Conservation (phyloP, 257 asterid genomes). For the Ophiorrhiza pumila region DNA sequence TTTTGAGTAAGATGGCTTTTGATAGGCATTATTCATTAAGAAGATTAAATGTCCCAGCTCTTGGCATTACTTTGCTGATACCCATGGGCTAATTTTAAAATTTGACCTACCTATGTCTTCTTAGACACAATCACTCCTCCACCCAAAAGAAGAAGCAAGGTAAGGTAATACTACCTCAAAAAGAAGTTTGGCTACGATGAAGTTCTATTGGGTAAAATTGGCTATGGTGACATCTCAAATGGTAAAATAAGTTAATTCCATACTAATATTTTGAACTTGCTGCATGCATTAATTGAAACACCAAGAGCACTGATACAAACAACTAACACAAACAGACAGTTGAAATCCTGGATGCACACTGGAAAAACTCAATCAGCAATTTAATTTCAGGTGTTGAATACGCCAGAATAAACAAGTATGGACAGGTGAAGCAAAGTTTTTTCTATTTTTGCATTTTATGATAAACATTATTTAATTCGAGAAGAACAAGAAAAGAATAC, state of each 20-base stretch:
- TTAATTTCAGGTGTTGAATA: not conserved
- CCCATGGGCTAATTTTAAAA: not conserved
- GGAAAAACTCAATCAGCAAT: not conserved
- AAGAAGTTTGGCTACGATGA: not conserved
- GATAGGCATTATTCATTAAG: not conserved
- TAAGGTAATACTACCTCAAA: not conserved
- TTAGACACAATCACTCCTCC: not conserved
- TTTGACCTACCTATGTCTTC: not conserved
- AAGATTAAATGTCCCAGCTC: not conserved
- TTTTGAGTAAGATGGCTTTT: not conserved
- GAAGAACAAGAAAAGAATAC: slow-evolving; percentile 25
- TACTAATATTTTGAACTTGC: not conserved
- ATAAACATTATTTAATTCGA: no score
- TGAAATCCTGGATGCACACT: not conserved
- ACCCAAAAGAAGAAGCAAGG: no score
- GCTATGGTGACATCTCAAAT: not conserved
- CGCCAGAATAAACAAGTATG: not conserved
- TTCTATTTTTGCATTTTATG: not conserved
- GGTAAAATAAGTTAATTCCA: not conserved
- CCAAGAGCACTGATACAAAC: not conserved
- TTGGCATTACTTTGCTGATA: not conserved
- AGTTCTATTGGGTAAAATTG: not conserved
- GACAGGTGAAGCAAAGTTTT: not conserved
- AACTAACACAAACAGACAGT: not conserved
- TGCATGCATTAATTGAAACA: not conserved